Percentiles rank a stretch among this genome's conserved stretches.
phyloP scores from a whole-genome alignment of 2,329 filamentous ascomycete genomes.

The Cercospora berteroae region DNA sequence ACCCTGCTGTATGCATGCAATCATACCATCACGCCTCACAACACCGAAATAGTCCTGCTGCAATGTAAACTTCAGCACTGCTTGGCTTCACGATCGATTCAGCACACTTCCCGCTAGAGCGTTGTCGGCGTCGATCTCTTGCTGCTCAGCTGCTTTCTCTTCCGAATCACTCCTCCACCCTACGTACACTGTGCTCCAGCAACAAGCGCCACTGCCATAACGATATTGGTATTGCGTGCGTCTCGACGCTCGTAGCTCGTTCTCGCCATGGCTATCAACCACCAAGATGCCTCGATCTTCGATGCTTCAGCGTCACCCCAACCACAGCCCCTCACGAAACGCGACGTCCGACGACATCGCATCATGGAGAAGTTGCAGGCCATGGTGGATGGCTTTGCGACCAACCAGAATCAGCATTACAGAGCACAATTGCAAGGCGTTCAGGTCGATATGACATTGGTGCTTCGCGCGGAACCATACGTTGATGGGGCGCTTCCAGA shows the following conservation, averaged over 20 bases:
- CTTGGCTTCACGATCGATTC: background rate
- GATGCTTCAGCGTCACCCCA: slow-evolving; percentile 43
- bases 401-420: slow-evolving; percentile 80
- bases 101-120: slow-evolving; percentile 1
- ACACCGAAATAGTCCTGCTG: background rate
- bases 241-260: background rate
- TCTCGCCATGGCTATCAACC: slow-evolving; percentile 24
- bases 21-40: background rate
- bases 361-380: slow-evolving; percentile 75
- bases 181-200: background rate
- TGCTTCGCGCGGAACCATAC: slow-evolving; percentile 82
- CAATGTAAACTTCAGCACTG: background rate
- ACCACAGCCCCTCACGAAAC: slow-evolving; percentile 65
- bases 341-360: slow-evolving; percentile 83
- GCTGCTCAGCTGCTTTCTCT: background rate
- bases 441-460: slow-evolving; percentile 85
- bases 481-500: slow-evolving; percentile 66
- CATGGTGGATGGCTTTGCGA: slow-evolving; percentile 73
- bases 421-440: slow-evolving; percentile 85
- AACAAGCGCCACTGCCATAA: background rate
- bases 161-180: background rate
- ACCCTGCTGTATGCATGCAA: background rate
- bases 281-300: slow-evolving; percentile 27
- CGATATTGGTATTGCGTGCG: background rate
- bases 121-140: slow-evolving; percentile 1